Evolutionary conservation across 306 rosid genomes (phyloP).

Genomic region (Pyrus betulifolia): DNA sequence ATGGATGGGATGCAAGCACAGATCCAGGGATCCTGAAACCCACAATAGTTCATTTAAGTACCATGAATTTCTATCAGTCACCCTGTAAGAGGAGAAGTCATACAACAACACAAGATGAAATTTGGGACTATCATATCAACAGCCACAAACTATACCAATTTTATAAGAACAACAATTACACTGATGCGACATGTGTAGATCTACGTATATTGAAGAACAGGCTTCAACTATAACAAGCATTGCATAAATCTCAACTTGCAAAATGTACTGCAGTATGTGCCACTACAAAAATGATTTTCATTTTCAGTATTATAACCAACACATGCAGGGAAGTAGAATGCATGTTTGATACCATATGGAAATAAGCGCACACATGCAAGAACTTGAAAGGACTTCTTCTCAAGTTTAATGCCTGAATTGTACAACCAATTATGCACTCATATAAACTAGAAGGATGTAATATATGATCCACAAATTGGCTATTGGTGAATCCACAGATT

Average conservation of each 20-base stretch:
- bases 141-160: background rate
- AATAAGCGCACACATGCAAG: background rate
- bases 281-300: background rate
- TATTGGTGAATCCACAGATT: background rate
- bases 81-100: background rate
- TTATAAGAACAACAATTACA: background rate
- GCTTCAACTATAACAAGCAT: background rate
- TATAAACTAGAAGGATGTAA: background rate
- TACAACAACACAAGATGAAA: background rate
- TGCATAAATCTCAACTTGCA: background rate
- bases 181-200: background rate
- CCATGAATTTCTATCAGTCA: background rate
- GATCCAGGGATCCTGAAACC: slow-evolving; percentile 85
- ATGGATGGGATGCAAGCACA: slow-evolving; percentile 82
- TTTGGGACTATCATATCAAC: background rate
- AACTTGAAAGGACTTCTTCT: background rate
- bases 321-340: background rate
- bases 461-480: background rate
- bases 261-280: background rate
- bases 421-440: background rate
- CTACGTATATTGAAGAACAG: background rate
- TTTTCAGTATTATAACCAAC: background rate
- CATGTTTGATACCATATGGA: background rate
- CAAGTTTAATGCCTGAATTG: background rate
- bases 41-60: slow-evolving; percentile 11